Percentiles rank a stretch among this genome's conserved stretches.
Evolutionary conservation across 2,329 filamentous ascomycete species (phyloP).

Genomic region (Colletotrichum sojae): DNA sequence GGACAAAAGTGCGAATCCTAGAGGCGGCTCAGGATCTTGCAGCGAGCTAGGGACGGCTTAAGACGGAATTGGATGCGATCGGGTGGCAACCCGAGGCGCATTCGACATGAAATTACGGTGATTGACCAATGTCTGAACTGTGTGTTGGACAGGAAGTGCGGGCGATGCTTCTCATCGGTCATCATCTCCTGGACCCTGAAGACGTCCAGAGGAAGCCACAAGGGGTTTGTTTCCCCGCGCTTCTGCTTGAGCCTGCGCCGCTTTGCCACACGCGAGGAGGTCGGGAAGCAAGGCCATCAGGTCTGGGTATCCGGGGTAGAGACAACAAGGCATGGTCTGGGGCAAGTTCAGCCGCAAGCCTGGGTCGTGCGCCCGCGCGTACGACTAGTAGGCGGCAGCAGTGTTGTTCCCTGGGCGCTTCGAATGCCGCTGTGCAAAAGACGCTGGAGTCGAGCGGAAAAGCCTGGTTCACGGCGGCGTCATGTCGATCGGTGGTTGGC

Average conservation of each 20-base stretch:
- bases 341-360: slow-evolving; percentile 29
- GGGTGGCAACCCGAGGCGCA: slow-evolving; percentile 30
- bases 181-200: no score
- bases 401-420: background rate
- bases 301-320: background rate
- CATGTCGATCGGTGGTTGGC: slow-evolving; percentile 18
- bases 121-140: no score
- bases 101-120: background rate
- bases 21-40: background rate
- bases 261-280: background rate
- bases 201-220: background rate
- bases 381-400: background rate
- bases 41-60: background rate
- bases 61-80: background rate
- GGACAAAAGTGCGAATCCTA: background rate
- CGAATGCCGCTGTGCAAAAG: background rate
- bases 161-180: no score
- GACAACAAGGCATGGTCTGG: no score
- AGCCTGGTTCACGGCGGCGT: background rate
- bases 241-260: background rate
- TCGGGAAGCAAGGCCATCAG: slow-evolving; percentile 2
- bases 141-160: no score
- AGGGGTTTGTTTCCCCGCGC: background rate
- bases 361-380: slow-evolving; percentile 10
- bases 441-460: no score